Evolutionary conservation across 192 early-diverging fungal species (phyloP).

Genomic region (Umbelopsis isabellina): DNA sequence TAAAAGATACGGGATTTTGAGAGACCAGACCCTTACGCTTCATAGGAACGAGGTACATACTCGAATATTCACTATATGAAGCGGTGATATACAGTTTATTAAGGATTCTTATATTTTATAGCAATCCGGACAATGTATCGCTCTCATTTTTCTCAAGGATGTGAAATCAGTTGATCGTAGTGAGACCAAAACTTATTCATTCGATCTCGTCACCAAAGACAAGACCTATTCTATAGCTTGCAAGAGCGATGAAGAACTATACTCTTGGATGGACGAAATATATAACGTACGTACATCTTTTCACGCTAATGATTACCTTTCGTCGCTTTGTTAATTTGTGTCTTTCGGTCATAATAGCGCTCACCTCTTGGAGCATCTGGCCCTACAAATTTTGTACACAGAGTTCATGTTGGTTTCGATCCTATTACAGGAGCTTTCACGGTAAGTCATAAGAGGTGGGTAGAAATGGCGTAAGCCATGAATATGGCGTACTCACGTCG

Average conservation of each 20-base stretch:
- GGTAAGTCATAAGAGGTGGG: constrained; percentile 35
- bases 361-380: constrained; percentile 81
- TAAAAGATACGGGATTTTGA: constrained; percentile 86
- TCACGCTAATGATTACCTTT: not conserved
- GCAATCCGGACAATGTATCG: constrained; percentile 85
- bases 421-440: constrained; percentile 63
- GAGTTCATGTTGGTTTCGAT: constrained; percentile 78
- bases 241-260: constrained; percentile 95
- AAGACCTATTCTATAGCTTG: constrained; percentile 92
- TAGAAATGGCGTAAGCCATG: not conserved
- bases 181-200: constrained; percentile 90
- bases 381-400: constrained; percentile 87
- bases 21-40: constrained; percentile 88
- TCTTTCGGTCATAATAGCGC: constrained; percentile 43
- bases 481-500: not conserved
- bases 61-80: not conserved
- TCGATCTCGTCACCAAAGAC: constrained; percentile 93
- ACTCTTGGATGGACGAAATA: constrained; percentile 98
- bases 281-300: constrained; percentile 67
- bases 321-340: not conserved
- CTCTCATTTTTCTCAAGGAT: constrained; percentile 91
- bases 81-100: not conserved
- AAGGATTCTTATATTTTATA: constrained; percentile 33
- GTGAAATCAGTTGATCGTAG: constrained; percentile 85
- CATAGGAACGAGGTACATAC: constrained; percentile 89